These are phyloP conservation scores for Gigaspora rosea DNA, from an alignment of 192 early-diverging fungal genomes.

Conservation along the genomic window DNA sequence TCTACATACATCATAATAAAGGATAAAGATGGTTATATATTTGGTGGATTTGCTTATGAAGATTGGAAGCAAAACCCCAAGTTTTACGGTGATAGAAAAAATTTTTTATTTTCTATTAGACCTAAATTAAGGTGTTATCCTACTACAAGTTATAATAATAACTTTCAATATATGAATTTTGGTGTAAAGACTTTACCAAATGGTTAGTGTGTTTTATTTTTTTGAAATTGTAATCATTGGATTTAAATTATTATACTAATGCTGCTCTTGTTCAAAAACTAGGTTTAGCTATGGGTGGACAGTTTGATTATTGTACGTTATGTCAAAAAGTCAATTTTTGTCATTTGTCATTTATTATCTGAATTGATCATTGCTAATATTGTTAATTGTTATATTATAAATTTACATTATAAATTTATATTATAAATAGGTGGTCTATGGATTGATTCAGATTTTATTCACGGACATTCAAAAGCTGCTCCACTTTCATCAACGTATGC, in stretches of 20 bases:
- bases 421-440: constrained; percentile 52
- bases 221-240: constrained; percentile 1
- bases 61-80: constrained; percentile 58
- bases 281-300: constrained; percentile 73
- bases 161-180: constrained; percentile 77
- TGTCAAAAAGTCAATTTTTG: no score
- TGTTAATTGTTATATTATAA: no score
- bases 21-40: constrained; percentile 57
- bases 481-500: constrained; percentile 65
- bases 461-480: constrained; percentile 62
- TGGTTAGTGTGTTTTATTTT: constrained; percentile 42
- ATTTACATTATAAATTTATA: no score
- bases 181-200: constrained; percentile 74
- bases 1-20: constrained; percentile 53
- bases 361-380: no score
- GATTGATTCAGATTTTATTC: constrained; percentile 61
- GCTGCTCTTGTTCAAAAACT: not conserved
- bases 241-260: constrained; percentile 3
- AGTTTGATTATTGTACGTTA: constrained; percentile 58
- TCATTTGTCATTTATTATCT: no score
- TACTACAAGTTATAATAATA: constrained; percentile 55
- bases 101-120: constrained; percentile 58
- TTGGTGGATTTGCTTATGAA: constrained; percentile 68
- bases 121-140: constrained; percentile 36
- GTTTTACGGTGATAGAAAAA: constrained; percentile 62